Base-by-base conservation (phyloP, 108 stramenopile genomes). In the Skeletonema menzelii region DNA sequence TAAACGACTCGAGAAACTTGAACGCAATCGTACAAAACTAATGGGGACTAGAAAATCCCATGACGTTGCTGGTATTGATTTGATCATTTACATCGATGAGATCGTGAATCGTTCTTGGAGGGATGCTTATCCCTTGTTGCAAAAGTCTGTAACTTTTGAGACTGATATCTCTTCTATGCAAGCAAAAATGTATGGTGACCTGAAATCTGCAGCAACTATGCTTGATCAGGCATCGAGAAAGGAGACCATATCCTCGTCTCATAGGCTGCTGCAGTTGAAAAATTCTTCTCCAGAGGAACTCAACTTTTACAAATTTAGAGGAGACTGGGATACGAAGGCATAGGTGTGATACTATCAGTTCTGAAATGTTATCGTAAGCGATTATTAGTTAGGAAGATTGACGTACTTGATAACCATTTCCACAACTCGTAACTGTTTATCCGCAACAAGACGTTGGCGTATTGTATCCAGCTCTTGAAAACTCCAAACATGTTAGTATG, bases 381-480 rank as follows among this genome's bases (percentile, higher is more conserved):
- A 66, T 11, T 42, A 27, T 65, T 65, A 15, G 55, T 56, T 28
- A 27, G 38, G 26, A 34, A 28, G 26, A 38, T 34, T 11, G 61
- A 27, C 22, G 59, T 19, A 53, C 26, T 66, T 34, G 38, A 73
- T 26, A 82, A 22, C 49, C 49, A 53, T 4, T 53, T 22, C 49
- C 49, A 53, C 49, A 53, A 31, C 56, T 82, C 77, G 27, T 74
- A 82, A 30, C 65, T 74, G 22, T 79, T 82, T 42, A 93, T 84
- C 12, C 88, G 88, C 31, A 86, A 30, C 17, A 91, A 37, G 6
- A 91, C 86, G 14, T 73, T 63, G 12, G 84, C 59, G 46, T 90
- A 91, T 13, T 77, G 69, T 60, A 86, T 57, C 90, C 86, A 94
- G 49, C 72, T 55, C 31, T 59, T 56, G 13, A 82, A 27, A 1